These are phyloP conservation scores for Fragaria iinumae DNA, from an alignment of 306 rosid species.

Conservation along the genomic window DNA sequence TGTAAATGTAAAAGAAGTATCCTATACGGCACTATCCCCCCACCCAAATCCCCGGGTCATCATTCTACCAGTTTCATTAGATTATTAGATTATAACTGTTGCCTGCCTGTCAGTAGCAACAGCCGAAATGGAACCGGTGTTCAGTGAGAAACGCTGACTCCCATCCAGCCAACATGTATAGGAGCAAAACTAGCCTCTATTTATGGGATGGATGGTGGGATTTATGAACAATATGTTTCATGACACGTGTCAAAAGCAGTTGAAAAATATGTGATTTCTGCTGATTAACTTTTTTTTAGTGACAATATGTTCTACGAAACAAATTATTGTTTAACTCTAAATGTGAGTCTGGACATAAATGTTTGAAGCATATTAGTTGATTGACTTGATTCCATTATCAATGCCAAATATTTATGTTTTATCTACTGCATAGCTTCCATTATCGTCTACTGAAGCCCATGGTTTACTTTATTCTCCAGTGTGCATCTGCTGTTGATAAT, in stretches of 20 bases:
- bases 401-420: neutral
- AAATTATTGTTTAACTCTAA: neutral
- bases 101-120: neutral
- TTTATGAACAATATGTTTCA: neutral
- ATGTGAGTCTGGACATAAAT: neutral
- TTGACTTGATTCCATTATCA: neutral
- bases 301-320: neutral
- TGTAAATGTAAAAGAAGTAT: no score
- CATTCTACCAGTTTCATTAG: no score
- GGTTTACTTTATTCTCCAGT: conserved; percentile 52
- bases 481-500: conserved; percentile 96
- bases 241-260: neutral
- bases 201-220: neutral
- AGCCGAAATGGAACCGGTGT: neutral
- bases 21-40: no score
- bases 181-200: neutral
- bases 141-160: neutral
- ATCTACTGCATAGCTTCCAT: neutral
- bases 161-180: neutral
- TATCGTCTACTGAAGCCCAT: conserved; percentile 9
- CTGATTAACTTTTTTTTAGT: neutral
- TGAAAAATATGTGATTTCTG: neutral
- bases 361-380: neutral
- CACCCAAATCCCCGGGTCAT: no score
- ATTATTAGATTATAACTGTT: no score